These are phyloP conservation scores for Paecilomyces formosus DNA, from an alignment of 2,329 filamentous ascomycete genomes.

Conservation along the genomic window DNA sequence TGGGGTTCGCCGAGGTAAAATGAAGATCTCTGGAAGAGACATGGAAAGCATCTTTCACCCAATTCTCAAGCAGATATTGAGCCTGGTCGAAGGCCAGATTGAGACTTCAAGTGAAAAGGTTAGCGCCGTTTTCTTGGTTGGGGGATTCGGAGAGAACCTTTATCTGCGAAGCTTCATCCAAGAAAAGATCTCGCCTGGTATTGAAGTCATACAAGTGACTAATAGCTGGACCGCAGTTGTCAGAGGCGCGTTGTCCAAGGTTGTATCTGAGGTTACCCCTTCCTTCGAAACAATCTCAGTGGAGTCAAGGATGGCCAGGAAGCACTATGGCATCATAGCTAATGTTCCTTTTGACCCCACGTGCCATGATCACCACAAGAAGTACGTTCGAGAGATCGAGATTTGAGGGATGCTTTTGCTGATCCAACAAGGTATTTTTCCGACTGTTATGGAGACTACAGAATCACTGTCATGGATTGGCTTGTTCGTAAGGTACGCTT, in stretches of 20 bases:
- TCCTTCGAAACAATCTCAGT: conserved; percentile 5
- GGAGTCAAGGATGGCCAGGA: conserved; percentile 14
- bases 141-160: conserved; percentile 20
- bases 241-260: conserved; percentile 12
- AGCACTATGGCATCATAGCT: conserved; percentile 12
- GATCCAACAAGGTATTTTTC: conserved; percentile 7
- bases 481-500: conserved; percentile 12
- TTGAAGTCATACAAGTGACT: conserved; percentile 14
- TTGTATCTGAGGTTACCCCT: conserved; percentile 7
- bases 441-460: conserved; percentile 4
- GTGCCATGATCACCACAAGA: conserved; percentile 8
- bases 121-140: conserved; percentile 28
- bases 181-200: conserved; percentile 4
- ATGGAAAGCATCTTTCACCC: conserved; percentile 15
- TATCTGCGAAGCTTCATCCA: conserved; percentile 15
- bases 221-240: conserved; percentile 22
- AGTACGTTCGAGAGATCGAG: conserved; percentile 4
- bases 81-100: conserved; percentile 16
- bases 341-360: not conserved
- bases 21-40: conserved; percentile 11
- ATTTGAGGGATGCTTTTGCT: not conserved
- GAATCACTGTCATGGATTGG: conserved; percentile 12
- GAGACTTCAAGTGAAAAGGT: conserved; percentile 57
- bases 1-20: conserved; percentile 12
- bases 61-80: conserved; percentile 10